Percentiles rank a stretch among this genome's conserved stretches.
Conservation (phyloP, 148 eudicot species). For the Rhododendron vialii region DNA sequence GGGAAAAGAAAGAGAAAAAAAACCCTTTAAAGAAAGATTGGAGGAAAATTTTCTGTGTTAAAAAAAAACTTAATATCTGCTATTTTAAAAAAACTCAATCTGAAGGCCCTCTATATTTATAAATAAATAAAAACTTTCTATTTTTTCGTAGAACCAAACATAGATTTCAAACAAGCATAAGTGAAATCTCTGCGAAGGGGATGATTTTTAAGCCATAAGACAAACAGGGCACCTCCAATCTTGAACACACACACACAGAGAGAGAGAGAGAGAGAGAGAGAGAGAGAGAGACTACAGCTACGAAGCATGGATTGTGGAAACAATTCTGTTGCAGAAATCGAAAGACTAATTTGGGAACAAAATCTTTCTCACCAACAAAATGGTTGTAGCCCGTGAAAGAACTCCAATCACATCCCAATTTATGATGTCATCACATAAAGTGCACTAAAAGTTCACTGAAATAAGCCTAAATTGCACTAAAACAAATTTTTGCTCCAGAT, state of each 20-base stretch:
- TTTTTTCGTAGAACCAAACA: neutral
- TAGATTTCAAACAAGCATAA: neutral
- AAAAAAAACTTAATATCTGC: too few relatives aligned
- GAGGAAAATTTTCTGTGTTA: too few relatives aligned
- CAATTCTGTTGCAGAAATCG: constrained; percentile 72
- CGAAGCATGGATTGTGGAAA: constrained; percentile 65
- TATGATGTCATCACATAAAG: constrained; percentile 23
- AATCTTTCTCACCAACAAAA: constrained; percentile 44
- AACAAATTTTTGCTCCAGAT: too few relatives aligned
- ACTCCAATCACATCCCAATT: constrained; percentile 40
- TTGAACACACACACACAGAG: constrained; percentile 31
- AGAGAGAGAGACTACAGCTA: constrained; percentile 56
- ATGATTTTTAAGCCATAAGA: constrained; percentile 58
- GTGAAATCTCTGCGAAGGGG: constrained; percentile 55
- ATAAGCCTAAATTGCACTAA: too few relatives aligned
- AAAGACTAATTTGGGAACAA: constrained; percentile 49
- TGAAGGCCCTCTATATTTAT: too few relatives aligned
- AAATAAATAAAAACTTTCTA: neutral
- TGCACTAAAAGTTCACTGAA: too few relatives aligned
- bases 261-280: too few relatives aligned
- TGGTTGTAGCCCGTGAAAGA: constrained; percentile 57
- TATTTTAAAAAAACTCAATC: too few relatives aligned
- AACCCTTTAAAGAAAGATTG: too few relatives aligned
- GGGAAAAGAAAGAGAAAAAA: too few relatives aligned
- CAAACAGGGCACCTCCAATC: constrained; percentile 83